These are phyloP conservation scores for Amanita subjunquillea DNA, from an alignment of 768 basidiomycete species.

Conservation along the genomic window DNA sequence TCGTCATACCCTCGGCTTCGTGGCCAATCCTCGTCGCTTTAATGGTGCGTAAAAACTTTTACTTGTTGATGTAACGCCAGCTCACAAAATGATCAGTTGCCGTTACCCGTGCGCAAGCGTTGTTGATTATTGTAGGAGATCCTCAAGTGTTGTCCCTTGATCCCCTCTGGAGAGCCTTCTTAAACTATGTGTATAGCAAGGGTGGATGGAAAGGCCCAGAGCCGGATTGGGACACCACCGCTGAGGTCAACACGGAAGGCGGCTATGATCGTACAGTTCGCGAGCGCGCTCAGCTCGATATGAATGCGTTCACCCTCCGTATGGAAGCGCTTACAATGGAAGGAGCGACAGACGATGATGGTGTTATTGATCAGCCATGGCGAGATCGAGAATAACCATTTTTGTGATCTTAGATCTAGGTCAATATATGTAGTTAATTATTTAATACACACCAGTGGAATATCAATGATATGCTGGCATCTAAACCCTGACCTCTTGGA, in stretches of 20 bases:
- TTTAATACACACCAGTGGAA: no score
- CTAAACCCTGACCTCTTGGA: no score
- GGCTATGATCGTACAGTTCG: conserved; percentile 14
- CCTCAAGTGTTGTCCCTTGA: conserved; percentile 49
- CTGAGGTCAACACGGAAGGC: conserved; percentile 12
- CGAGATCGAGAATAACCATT: neutral
- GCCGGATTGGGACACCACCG: conserved; percentile 36
- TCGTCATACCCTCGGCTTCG: conserved; percentile 44
- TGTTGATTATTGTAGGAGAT: conserved; percentile 55
- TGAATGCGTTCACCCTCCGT: conserved; percentile 21
- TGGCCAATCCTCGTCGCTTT: conserved; percentile 43
- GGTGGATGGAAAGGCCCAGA: conserved; percentile 44
- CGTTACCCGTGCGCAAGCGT: conserved; percentile 53
- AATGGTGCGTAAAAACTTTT: conserved; percentile 33
- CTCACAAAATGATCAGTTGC: conserved; percentile 32
- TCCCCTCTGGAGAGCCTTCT: conserved; percentile 50
- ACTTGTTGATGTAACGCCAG: neutral
- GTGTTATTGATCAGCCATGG: conserved; percentile 9
- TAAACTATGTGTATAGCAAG: conserved; percentile 42
- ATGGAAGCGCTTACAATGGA: conserved; percentile 16
- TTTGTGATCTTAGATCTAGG: neutral
- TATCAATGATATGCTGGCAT: no score
- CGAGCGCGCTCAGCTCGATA: conserved; percentile 18
- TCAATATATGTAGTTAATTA: no score
- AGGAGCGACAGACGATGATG: conserved; percentile 10